Evolutionary conservation across 176 grass and related monocot species (phyloP), one percentile per base, ranked within the genome.

Genomic region (Phyllostachys edulis): DNA sequence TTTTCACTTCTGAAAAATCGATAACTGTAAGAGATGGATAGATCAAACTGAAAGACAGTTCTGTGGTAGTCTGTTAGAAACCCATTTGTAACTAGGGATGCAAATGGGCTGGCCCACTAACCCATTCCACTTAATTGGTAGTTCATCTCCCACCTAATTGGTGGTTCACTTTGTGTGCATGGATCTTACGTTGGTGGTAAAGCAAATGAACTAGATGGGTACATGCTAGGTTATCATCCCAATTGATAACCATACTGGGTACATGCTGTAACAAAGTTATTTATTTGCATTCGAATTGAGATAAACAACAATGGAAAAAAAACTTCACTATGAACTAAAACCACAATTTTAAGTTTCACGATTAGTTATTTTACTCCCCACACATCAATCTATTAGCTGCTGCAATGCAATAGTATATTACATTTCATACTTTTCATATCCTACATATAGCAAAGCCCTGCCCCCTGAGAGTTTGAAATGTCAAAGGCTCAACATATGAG

Each of bases 241-340:
- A 34, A 34, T 34, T 38, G 34, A 27, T 79, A 12, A 39, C 3
- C 24, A 68, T 76, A 67, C 11, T 15, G 7, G 41, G 64, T 69
- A 70, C 27, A 24, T 49, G 13, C 14, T 50, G 47, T 16, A 16
- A 50, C 47, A 50, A 4, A 37, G 0, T 36, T 85, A 3, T 77
- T 10, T 14, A 9, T 79, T 18, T 85, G 14, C 57, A 44, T 70
- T 63, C 38, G 1, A 8, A 29, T 15, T 68, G 47, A 71, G 11
- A 38, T 6, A 78, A 49, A 78, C n/a, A 46, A 46, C 18, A 12
- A 78, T 27, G 23, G 49, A 11, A 38, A 11, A 38, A 63, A 12
- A 61, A 70, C 21, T 71, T 71, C 15, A 75, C 73, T 23, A 47
- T 78, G 57, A 37, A 61, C 52, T 54, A 67, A 65, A 15, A 70